phyloP scores from a whole-genome alignment of 2,329 filamentous ascomycete genomes.

The Epichloe scottii region DNA sequence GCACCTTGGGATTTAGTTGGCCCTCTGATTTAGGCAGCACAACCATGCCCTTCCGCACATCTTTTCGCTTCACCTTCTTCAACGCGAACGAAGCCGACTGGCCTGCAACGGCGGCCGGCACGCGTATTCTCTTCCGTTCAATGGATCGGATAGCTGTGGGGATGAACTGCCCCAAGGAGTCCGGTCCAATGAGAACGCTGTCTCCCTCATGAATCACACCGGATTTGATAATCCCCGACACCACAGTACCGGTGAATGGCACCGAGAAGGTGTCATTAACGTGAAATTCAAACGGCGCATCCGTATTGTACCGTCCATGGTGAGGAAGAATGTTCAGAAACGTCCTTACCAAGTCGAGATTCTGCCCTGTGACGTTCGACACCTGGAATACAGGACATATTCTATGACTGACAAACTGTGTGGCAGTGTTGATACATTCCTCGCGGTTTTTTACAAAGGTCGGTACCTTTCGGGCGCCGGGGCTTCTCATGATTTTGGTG shows the following conservation, averaged over 20 bases:
- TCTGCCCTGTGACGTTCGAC: conserved; percentile 91
- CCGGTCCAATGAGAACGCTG: conserved; percentile 75
- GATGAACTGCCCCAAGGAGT: conserved; percentile 79
- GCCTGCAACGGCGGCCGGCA: conserved; percentile 77
- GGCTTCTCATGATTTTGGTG: conserved; percentile 84
- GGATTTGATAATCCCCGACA: conserved; percentile 83
- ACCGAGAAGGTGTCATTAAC: conserved; percentile 98
- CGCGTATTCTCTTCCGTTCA: conserved; percentile 82
- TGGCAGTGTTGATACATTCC: conserved; percentile 88
- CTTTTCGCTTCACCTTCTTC: conserved; percentile 75
- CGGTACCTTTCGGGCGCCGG: conserved; percentile 86
- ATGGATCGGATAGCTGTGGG: conserved; percentile 83
- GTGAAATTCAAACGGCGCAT: conserved; percentile 85
- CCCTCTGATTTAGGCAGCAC: conserved; percentile 74
- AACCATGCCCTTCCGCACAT: conserved; percentile 97
- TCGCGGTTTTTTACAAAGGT: conserved; percentile 88
- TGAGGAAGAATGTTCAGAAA: conserved; percentile 95
- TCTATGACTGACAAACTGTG: conserved; percentile 86
- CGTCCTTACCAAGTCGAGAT: conserved; percentile 76
- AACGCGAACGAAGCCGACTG: conserved; percentile 89
- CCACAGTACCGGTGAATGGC: conserved; percentile 90
- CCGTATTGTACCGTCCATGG: conserved; percentile 80
- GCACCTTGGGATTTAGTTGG: conserved; percentile 56
- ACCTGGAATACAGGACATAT: conserved; percentile 98
- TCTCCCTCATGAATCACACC: conserved; percentile 87